Base-by-base conservation (phyloP, 352 stramenopile species). In the Pythium chondricola region DNA sequence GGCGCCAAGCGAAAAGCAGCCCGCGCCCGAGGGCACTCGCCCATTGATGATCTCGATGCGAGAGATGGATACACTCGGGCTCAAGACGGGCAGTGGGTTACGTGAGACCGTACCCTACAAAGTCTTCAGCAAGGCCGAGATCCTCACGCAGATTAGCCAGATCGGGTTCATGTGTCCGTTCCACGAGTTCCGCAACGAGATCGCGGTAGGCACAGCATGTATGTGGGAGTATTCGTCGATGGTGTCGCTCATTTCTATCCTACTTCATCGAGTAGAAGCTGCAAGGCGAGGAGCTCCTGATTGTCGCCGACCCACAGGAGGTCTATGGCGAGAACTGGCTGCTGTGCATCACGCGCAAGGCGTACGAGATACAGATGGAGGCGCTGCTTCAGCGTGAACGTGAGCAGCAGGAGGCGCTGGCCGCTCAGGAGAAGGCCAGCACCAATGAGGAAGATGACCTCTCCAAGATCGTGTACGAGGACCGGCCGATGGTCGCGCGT, bases 31-130 rank as follows among this genome's bases (percentile, higher is more conserved):
- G 42, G 77, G 80, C 61, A 85, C 75, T 27, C 70, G 74, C 25
- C 71, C 80, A 20, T 77, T 92, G 71, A 87, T 92, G 77, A 87
- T 92, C 48, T 88, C 77, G 2, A 89, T 89, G 80, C 71, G 78
- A 7, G 78, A 92, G 62, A 92, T 92, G 80, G 80, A 92, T 52
- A 82, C 71, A 41, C 63, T 87, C 31, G 74, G 59, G 3, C 65
- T 92, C 51, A 92, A 92, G 61, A 92, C 74, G 4, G 80, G 80
- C 45, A 85, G 69, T 45, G 80, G 80, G 0, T 44, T 92, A 20
- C 79, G 79, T 10, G 77, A 92, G 55, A 89, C 80, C 17, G 71
- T 91, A 9, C 58, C 68, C 25, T 88, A 67, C 58, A 84, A 83
- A 54, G 52, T 85, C 10, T 86, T 93, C 46, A 66, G 61, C 54